Percentiles rank a stretch among this genome's conserved stretches.
Evolutionary conservation across 2,329 filamentous ascomycete species (phyloP).

Genomic region (Beauveria bassiana): DNA sequence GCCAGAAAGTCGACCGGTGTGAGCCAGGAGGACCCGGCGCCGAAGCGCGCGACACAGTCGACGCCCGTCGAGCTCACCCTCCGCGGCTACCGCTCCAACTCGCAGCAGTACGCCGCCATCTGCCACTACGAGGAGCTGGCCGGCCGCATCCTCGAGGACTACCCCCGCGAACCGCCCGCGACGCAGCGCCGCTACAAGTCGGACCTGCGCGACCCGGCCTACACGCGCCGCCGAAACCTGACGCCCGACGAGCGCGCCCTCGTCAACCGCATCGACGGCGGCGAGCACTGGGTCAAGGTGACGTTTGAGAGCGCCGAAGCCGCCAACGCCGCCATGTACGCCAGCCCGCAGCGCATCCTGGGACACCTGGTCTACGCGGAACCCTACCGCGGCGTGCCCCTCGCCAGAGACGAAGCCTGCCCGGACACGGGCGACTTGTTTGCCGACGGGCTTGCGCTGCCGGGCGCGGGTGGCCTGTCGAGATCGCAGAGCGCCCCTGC

Average conservation of each 20-base stretch:
- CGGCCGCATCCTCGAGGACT: conserved; percentile 85
- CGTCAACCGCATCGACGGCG: conserved; percentile 74
- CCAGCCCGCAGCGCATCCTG: conserved; percentile 64
- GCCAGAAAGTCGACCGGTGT: conserved; percentile 25
- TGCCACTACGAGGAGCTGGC: conserved; percentile 82
- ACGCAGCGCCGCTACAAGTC: conserved; percentile 64
- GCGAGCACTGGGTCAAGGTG: conserved; percentile 86
- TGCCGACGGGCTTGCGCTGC: conserved; percentile 26
- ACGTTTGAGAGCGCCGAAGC: conserved; percentile 70
- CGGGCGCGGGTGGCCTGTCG: conserved; percentile 23
- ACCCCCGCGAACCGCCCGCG: conserved; percentile 73
- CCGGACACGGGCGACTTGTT: conserved; percentile 29
- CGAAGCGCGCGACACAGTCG: conserved; percentile 27
- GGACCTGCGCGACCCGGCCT: conserved; percentile 64
- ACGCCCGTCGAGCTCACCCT: conserved; percentile 69
- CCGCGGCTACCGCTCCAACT: conserved; percentile 62
- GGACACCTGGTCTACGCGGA: conserved; percentile 66
- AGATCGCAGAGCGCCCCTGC: conserved; percentile 31
- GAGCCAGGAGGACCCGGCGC: conserved; percentile 32
- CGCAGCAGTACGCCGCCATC: conserved; percentile 77
- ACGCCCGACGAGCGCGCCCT: conserved; percentile 67
- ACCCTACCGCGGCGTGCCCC: conserved; percentile 57
- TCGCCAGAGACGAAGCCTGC: conserved; percentile 55
- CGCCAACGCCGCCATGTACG: conserved; percentile 60
- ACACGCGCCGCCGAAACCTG: conserved; percentile 57